Base-by-base conservation (phyloP, 2,329 filamentous ascomycete species). In the Aspergillus bombycis region DNA sequence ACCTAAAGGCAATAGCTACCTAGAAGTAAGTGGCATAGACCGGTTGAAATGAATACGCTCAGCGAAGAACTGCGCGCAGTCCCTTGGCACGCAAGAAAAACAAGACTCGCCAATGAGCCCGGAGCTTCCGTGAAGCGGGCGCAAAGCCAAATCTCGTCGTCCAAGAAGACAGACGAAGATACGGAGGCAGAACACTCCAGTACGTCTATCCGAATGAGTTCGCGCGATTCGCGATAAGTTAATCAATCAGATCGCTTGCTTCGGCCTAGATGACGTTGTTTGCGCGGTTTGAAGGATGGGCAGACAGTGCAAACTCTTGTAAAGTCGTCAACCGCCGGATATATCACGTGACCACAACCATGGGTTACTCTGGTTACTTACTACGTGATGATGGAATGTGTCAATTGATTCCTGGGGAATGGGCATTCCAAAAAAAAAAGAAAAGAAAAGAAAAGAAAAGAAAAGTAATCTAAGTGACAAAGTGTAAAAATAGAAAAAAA, bases 241-340 rank as follows among this genome's bases (percentile, higher is more conserved):
- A 56, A 66, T 70, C 63, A 66, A 68, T 63, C 63, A 72, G 71
- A 74, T 70, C 68, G 62, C 62, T 64, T 60, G 65, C 60, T 63
- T 66, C 70, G 68, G 67, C 57, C 62, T 62, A 61, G 68, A 73
- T 69, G 69, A 71, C 66, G 71, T 66, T 76, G 75, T 78, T 78
- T 77, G 75, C 65, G 71, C 67, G 68, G 76, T 78, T 78, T 78
- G 77, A 77, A 78, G 71, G 58, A 69, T 65, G 64, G 70, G 66
- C 76, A 78, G 76, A 78, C 76, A 78, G 62, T 78, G 76, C 76
- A 78, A 78, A 78, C 75, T 70, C 65, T 70, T 70, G 73, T 61
- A 77, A 45, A 32, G n/a, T 21, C 16, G 28, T 52, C 28, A 9
- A 32, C 48, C 28, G 48, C 19, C 28, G 28, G 16, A 5, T 5